Evolutionary conservation across 768 basidiomycete species (phyloP).

Genomic region (Auriculariales sp.): DNA sequence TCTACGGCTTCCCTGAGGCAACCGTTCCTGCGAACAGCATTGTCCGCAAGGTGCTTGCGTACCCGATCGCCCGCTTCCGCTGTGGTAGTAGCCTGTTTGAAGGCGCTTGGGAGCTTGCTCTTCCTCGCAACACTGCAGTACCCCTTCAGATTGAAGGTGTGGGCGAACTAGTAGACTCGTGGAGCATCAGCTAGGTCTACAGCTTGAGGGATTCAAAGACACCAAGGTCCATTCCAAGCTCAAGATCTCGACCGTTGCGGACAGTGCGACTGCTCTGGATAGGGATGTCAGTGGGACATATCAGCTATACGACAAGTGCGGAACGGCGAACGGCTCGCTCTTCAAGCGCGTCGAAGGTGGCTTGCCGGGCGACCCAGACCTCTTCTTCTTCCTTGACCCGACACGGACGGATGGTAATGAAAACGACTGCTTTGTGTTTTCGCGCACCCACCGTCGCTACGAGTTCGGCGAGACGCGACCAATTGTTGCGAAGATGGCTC

Average conservation of each 20-base stretch:
- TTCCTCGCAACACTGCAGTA: conserved; percentile 46
- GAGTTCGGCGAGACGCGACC: conserved; percentile 75
- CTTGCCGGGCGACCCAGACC: conserved; percentile 39
- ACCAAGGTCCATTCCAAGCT: conserved; percentile 54
- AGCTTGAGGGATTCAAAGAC: conserved; percentile 46
- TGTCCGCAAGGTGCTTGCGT: conserved; percentile 55
- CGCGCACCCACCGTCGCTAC: conserved; percentile 58
- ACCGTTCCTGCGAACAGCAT: conserved; percentile 64
- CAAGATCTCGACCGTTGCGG: conserved; percentile 40
- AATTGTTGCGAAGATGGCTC: conserved; percentile 54
- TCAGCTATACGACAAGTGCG: conserved; percentile 68
- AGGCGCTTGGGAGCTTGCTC: conserved; percentile 68
- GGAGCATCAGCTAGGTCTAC: conserved; percentile 71
- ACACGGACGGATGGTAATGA: conserved; percentile 58
- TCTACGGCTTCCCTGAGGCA: conserved; percentile 58
- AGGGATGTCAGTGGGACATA: conserved; percentile 75
- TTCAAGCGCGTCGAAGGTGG: conserved; percentile 43
- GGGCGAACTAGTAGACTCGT: conserved; percentile 63
- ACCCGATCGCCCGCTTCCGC: conserved; percentile 62
- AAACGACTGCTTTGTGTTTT: conserved; percentile 77
- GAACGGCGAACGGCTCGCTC: conserved; percentile 72
- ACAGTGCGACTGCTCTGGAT: conserved; percentile 40
- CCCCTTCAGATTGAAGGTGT: conserved; percentile 45
- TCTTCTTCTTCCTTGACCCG: conserved; percentile 70
- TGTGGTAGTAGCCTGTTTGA: conserved; percentile 42